Base-by-base conservation (phyloP, 352 stramenopile species). In the Phytophthora boehmeriae region DNA sequence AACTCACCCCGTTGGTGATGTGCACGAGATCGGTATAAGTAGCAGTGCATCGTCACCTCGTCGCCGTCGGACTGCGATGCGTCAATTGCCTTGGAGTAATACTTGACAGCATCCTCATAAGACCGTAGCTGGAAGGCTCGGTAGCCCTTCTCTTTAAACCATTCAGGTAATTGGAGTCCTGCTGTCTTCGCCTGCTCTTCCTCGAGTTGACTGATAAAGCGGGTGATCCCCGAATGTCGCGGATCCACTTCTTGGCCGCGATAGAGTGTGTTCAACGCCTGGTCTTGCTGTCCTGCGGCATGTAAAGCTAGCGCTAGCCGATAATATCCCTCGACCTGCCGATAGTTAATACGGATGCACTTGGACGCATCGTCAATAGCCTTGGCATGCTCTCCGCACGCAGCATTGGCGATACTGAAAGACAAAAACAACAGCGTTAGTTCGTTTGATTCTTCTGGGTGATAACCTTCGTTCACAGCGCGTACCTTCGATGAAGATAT, bases 51-150 rank as follows among this genome's bases (percentile, higher is more conserved):
- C 11, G 76, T 67, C 23, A 87, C 59, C 6, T 79, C 77, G 43
- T 87, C 77, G 36, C 80, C 71, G 16, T 87, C 77, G 0, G 59
- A 75, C 43, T 65, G 44, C 4, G 72, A 83, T 4, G 70, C 69
- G 6, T 78, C 67, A 20, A 96, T 97, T 13, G 92, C 93, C 32
- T 96, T 90, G 39, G 93, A 93, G 81, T 98, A 98, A 54, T 97
- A 97, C 22, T 77, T 86, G 59, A 98, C 96, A 23, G 93, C 93
- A 35, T 92, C 69, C 20, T 80, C 76, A 56, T 96, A 98, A 43
- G 95, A 86, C 11, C 89, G 85, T 23, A 80, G 51, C 69, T 97
- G 94, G 73, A 98, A 98, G 30, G 92, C 94, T 9, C 81, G 76
- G 63, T 98, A 98, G 22, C 93, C 93, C 75, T 97, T 78, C 47